Conservation (phyloP, 2,329 filamentous ascomycete genomes). For the Hymenoscyphus fructigenus region DNA sequence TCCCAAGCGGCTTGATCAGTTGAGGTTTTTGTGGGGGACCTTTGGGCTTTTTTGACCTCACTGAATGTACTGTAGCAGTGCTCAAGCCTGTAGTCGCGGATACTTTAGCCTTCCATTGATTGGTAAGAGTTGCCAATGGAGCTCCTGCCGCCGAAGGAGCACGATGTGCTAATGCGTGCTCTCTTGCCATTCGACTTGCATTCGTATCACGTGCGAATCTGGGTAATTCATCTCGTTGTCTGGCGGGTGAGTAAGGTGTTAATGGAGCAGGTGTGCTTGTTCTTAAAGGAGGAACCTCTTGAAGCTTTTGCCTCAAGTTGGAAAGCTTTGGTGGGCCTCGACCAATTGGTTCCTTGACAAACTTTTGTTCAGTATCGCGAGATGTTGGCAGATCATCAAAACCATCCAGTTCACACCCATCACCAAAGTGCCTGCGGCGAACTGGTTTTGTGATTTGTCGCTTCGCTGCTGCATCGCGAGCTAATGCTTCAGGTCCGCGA, state of each 20-base stretch:
- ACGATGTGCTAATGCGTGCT: slow-evolving; percentile 61
- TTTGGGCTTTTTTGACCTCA: slow-evolving; percentile 55
- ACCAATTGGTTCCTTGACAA: slow-evolving; percentile 73
- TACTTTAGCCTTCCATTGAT: slow-evolving; percentile 40
- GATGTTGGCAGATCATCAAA: slow-evolving; percentile 97
- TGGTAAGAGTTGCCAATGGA: slow-evolving; percentile 49
- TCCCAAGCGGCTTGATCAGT: slow-evolving; percentile 81
- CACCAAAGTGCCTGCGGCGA: slow-evolving; percentile 74
- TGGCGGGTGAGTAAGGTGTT: slow-evolving; percentile 50
- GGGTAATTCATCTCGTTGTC: slow-evolving; percentile 50
- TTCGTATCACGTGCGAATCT: slow-evolving; percentile 65
- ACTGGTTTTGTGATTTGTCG: slow-evolving; percentile 73
- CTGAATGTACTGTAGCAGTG: slow-evolving; percentile 47
- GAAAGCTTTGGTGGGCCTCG: slow-evolving; percentile 64
- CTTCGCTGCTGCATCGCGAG: slow-evolving; percentile 53
- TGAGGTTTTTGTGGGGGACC: slow-evolving; percentile 72
- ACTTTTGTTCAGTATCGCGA: slow-evolving; percentile 75
- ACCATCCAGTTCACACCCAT: slow-evolving; percentile 85
- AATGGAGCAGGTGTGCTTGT: slow-evolving; percentile 53
- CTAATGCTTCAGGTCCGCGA: slow-evolving; percentile 42
- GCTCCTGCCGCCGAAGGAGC: slow-evolving; percentile 48
- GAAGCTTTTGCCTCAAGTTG: slow-evolving; percentile 54
- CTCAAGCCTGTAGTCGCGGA: slow-evolving; percentile 41
- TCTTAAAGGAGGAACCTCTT: slow-evolving; percentile 55
- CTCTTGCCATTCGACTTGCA: slow-evolving; percentile 63